Conservation (phyloP, 305 asterid species). For the Ilex paraguariensis region DNA sequence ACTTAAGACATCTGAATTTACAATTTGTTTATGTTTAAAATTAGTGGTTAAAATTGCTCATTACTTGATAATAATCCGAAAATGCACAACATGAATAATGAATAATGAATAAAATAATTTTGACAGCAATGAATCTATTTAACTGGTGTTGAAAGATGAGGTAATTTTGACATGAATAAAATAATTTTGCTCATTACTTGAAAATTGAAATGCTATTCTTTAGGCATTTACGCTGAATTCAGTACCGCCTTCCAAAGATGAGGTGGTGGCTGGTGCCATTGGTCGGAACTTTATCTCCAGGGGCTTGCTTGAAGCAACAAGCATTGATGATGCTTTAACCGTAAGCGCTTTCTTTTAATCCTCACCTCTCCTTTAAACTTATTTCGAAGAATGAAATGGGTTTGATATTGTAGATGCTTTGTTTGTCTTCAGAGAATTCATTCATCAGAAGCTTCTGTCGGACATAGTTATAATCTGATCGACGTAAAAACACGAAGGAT, state of each 20-base stretch:
- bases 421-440: slow-evolving; percentile 51
- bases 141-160: no score
- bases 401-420: slow-evolving; percentile 10
- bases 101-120: no score
- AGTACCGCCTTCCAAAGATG: slow-evolving; percentile 61
- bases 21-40: no score
- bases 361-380: no score
- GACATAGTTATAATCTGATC: slow-evolving; percentile 76
- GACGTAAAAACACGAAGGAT: slow-evolving; percentile 55
- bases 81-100: no score
- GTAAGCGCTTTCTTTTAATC: slow-evolving; percentile 23
- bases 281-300: slow-evolving; percentile 74
- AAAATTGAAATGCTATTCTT: no score
- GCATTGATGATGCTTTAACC: slow-evolving; percentile 55
- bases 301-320: slow-evolving; percentile 62
- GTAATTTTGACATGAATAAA: no score
- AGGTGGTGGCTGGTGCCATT: slow-evolving; percentile 58
- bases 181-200: no score
- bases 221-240: slow-evolving; percentile 79
- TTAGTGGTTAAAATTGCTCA: no score
- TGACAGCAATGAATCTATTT: no score
- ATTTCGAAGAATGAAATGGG: not conserved
- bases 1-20: no score
- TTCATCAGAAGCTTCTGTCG: slow-evolving; percentile 61
- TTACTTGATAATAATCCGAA: no score